Conservation (phyloP, 2,329 filamentous ascomycete genomes). For the Colletotrichum euphorbiae region DNA sequence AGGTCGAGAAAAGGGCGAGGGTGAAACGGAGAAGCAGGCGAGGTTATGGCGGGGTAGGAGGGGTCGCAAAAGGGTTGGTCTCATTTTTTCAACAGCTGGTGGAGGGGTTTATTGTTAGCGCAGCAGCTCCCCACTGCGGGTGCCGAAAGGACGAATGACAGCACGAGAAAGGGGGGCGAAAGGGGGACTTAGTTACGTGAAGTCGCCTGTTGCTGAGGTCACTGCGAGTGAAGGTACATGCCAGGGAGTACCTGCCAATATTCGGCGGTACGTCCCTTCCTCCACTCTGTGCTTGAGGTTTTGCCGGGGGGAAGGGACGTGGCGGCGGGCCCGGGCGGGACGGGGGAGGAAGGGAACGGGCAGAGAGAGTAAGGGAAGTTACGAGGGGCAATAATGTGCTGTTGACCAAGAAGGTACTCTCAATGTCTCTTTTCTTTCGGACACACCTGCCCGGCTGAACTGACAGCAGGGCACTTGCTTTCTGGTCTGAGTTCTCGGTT, state of each 20-base stretch:
- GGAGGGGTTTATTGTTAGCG: slow-evolving; percentile 42
- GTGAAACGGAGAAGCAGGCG: slow-evolving; percentile 42
- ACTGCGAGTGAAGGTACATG: slow-evolving; percentile 30
- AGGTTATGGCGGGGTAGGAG: slow-evolving; percentile 43
- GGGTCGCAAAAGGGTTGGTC: slow-evolving; percentile 43
- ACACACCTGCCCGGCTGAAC: neutral
- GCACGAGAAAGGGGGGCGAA: slow-evolving; percentile 3
- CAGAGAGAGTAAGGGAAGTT: slow-evolving; percentile 1
- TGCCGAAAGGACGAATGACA: slow-evolving; percentile 29
- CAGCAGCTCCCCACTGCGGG: slow-evolving; percentile 39
- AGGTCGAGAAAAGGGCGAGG: slow-evolving; percentile 43
- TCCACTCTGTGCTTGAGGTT: slow-evolving; percentile 18
- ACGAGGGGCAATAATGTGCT: slow-evolving; percentile 4
- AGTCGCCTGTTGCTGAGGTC: slow-evolving; percentile 37
- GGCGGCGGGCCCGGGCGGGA: neutral
- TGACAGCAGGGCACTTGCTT: slow-evolving; percentile 5
- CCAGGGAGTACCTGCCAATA: slow-evolving; percentile 18
- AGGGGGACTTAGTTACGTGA: slow-evolving; percentile 34
- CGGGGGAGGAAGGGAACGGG: slow-evolving; percentile 2
- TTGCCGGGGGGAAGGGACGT: slow-evolving; percentile 13
- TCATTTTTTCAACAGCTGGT: slow-evolving; percentile 43
- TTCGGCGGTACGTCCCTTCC: slow-evolving; percentile 11
- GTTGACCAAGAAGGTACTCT: neutral
- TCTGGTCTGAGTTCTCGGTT: neutral
- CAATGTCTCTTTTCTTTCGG: slow-evolving; percentile 9